Evolutionary conservation across 169 alveolate species (phyloP).

Genomic region (Theileria luwenshuni): DNA sequence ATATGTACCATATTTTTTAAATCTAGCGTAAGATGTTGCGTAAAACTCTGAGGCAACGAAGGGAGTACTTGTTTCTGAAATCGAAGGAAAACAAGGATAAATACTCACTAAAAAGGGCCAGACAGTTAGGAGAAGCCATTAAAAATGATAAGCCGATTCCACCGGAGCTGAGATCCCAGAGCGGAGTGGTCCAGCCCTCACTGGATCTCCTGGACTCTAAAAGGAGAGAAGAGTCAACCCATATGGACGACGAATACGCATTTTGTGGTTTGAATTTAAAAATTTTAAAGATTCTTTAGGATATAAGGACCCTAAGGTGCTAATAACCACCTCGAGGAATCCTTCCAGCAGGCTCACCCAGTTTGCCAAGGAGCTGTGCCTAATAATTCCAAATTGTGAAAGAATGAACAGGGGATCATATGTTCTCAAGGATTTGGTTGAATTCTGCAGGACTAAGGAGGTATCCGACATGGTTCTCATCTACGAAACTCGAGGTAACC

Average conservation of each 20-base stretch:
- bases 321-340: slow-evolving; percentile 95
- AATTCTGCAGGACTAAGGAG: slow-evolving; percentile 90
- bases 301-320: slow-evolving; percentile 90
- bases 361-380: slow-evolving; percentile 94
- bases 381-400: slow-evolving; percentile 93
- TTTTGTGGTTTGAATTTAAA: slow-evolving; percentile 45
- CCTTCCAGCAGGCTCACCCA: slow-evolving; percentile 93
- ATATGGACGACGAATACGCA: slow-evolving; percentile 66
- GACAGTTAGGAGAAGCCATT: slow-evolving; percentile 62
- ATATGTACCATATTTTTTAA: too few relatives aligned
- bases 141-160: slow-evolving; percentile 66
- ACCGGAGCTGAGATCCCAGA: slow-evolving; percentile 49
- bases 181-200: slow-evolving; percentile 65
- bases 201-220: slow-evolving; percentile 62
- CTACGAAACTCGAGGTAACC: slow-evolving; percentile 86
- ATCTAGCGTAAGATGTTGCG: slow-evolving; percentile 67
- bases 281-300: slow-evolving; percentile 78
- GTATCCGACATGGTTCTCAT: slow-evolving; percentile 90
- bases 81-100: slow-evolving; percentile 52
- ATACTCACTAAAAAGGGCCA: slow-evolving; percentile 55
- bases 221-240: slow-evolving; percentile 59
- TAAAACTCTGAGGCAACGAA: slow-evolving; percentile 62
- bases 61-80: slow-evolving; percentile 64
- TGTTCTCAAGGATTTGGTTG: slow-evolving; percentile 92
- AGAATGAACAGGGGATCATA: slow-evolving; percentile 96